phyloP scores from a whole-genome alignment of 2,329 filamentous ascomycete genomes.

The Botrytis squamosa region DNA sequence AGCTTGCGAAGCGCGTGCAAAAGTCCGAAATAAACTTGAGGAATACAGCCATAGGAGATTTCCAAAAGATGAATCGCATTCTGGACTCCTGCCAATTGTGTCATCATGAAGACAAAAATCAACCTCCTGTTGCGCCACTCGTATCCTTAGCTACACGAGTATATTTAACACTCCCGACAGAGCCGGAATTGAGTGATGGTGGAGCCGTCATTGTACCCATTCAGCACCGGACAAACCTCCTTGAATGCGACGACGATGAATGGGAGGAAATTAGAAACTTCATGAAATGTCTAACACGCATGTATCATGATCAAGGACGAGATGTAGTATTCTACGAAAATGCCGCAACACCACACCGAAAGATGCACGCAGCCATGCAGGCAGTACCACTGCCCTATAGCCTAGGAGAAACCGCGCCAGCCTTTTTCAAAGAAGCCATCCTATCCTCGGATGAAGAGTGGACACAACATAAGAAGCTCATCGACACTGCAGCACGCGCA shows the following conservation, averaged over 20 bases:
- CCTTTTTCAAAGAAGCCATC: conserved; percentile 95
- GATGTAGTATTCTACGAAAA: conserved; percentile 98
- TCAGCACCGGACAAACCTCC: conserved; percentile 79
- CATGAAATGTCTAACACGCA: conserved; percentile 91
- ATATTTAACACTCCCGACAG: conserved; percentile 84
- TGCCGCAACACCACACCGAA: conserved; percentile 75
- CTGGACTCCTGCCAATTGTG: conserved; percentile 88
- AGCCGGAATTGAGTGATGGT: conserved; percentile 81
- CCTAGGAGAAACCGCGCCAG: conserved; percentile 86
- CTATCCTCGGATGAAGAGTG: conserved; percentile 86
- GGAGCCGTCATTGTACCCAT: conserved; percentile 87
- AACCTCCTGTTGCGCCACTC: conserved; percentile 77
- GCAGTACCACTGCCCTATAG: conserved; percentile 87
- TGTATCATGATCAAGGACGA: conserved; percentile 91
- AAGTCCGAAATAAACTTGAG: conserved; percentile 86
- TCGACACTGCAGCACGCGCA: conserved; percentile 73
- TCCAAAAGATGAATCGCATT: conserved; percentile 83
- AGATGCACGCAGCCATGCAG: conserved; percentile 80
- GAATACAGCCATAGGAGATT: conserved; percentile 82
- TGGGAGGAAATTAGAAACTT: conserved; percentile 99
- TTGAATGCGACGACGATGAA: conserved; percentile 98
- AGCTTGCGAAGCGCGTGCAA: conserved; percentile 82
- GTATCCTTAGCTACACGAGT: conserved; percentile 82
- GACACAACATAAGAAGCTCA: conserved; percentile 92
- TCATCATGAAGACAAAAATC: conserved; percentile 79